Evolutionary conservation across 805 yeast species (phyloP), one percentile per base, ranked within the genome.

Genomic region (Saccharomycopsis capsularis): DNA sequence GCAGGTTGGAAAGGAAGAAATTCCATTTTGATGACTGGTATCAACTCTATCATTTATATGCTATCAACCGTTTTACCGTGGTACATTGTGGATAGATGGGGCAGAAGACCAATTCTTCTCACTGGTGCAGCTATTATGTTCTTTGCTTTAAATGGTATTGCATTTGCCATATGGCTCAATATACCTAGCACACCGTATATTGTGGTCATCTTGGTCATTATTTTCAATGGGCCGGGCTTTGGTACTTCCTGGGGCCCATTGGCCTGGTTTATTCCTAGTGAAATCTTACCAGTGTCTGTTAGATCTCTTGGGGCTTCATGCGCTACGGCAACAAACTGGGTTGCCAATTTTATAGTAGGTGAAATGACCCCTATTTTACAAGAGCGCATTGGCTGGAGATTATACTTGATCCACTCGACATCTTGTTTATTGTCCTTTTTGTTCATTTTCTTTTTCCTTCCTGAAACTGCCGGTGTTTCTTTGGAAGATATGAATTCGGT

Each of bases 221-320:
- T 86, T 15, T 86, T 81, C 68, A 89, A 87, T 60, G 85, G 95
- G 1, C 79, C 81, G 3, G 68, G 68, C 48, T 89, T 89, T 66
- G 96, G 96, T 16, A 80, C 79, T 59, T 81, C 91, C 47, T 90
- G 96, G 95, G 97, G 96, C 7, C 95, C 96, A 3, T 81, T 89
- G 47, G 95, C 95, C 11, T 88, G 96, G 96, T 66, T 83, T 38
- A 80, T 83, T 63, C 87, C 90, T 57, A 82, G 86, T 53, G 96
- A 87, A 66, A 87, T 90, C 43, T 74, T 89, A 47, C 96, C 96
- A 0, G 75, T 85, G 54, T 72, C 82, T 18, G 87, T 88, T 9
- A 75, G 97, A 47, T 87, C 95, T 3, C 85, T 88, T 58, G 95
- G 96, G 51, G 95, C 95, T 0, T 86, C 95, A 2, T 68, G 87